Evolutionary conservation across 2,329 filamentous ascomycete species (phyloP).

Genomic region (Penicillium sp.): DNA sequence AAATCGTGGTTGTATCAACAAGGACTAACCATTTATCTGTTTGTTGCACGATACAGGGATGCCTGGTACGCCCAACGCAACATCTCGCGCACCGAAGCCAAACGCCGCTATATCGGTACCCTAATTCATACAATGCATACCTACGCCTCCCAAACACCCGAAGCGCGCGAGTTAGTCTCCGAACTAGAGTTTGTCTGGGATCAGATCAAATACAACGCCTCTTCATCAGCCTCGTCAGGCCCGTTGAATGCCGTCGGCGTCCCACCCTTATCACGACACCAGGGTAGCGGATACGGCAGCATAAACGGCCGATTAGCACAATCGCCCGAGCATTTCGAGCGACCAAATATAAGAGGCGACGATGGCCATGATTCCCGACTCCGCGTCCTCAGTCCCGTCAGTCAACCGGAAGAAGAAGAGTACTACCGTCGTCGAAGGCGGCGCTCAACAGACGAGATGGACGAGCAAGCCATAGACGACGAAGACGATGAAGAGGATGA

Average conservation of each 20-base stretch:
- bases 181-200: constrained; percentile 99
- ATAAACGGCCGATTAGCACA: constrained; percentile 42
- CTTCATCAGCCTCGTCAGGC: constrained; percentile 59
- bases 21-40: neutral
- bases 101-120: constrained; percentile 89
- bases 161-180: constrained; percentile 82
- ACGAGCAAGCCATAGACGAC: constrained; percentile 8
- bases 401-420: constrained; percentile 70
- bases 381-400: constrained; percentile 81
- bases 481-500: constrained; percentile 44
- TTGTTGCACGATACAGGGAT: constrained; percentile 62
- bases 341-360: constrained; percentile 29
- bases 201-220: constrained; percentile 85
- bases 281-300: constrained; percentile 38
- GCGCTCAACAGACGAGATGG: constrained; percentile 43
- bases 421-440: constrained; percentile 42
- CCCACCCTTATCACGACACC: constrained; percentile 34
- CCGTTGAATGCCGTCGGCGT: constrained; percentile 36
- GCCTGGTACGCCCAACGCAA: constrained; percentile 91
- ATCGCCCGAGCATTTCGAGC: constrained; percentile 41
- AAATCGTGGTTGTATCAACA: neutral
- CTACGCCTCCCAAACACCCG: constrained; percentile 80
- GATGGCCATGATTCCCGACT: constrained; percentile 57
- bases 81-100: constrained; percentile 85
- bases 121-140: constrained; percentile 96